Evolutionary conservation across 2,329 filamentous ascomycete species (phyloP).

Genomic region (Lomentospora prolificans): DNA sequence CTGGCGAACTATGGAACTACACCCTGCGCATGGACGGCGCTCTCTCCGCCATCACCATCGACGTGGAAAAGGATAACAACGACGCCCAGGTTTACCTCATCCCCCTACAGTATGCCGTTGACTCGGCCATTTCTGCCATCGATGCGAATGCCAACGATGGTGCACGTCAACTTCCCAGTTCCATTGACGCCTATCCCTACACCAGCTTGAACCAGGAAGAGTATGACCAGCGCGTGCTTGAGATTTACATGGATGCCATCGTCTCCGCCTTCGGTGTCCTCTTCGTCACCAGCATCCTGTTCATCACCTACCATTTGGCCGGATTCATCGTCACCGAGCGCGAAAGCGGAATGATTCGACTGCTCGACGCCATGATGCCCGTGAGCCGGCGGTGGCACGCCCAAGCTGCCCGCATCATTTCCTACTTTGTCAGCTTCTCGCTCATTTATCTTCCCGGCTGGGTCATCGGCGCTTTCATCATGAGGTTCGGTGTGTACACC

Average conservation of each 20-base stretch:
- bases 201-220: slow-evolving; percentile 62
- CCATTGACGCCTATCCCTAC: slow-evolving; percentile 62
- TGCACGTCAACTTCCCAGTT: slow-evolving; percentile 25
- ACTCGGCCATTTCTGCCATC: slow-evolving; percentile 56
- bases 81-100: slow-evolving; percentile 68
- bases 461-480: slow-evolving; percentile 63
- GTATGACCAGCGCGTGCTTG: slow-evolving; percentile 54
- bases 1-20: slow-evolving; percentile 69
- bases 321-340: slow-evolving; percentile 79
- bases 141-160: slow-evolving; percentile 29
- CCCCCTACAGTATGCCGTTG: slow-evolving; percentile 70
- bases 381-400: slow-evolving; percentile 64
- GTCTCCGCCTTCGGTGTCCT: slow-evolving; percentile 68
- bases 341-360: slow-evolving; percentile 76
- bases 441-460: slow-evolving; percentile 73
- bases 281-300: slow-evolving; percentile 71
- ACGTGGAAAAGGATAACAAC: slow-evolving; percentile 56
- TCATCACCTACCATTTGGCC: slow-evolving; percentile 77
- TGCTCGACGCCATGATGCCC: slow-evolving; percentile 88
- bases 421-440: slow-evolving; percentile 73
- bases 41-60: slow-evolving; percentile 49
- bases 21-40: slow-evolving; percentile 68
- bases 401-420: slow-evolving; percentile 65
- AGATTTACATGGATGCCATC: slow-evolving; percentile 52
- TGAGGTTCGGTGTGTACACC: slow-evolving; percentile 54